Conservation (phyloP, 305 asterid genomes). For the Euphrasia arctica region DNA sequence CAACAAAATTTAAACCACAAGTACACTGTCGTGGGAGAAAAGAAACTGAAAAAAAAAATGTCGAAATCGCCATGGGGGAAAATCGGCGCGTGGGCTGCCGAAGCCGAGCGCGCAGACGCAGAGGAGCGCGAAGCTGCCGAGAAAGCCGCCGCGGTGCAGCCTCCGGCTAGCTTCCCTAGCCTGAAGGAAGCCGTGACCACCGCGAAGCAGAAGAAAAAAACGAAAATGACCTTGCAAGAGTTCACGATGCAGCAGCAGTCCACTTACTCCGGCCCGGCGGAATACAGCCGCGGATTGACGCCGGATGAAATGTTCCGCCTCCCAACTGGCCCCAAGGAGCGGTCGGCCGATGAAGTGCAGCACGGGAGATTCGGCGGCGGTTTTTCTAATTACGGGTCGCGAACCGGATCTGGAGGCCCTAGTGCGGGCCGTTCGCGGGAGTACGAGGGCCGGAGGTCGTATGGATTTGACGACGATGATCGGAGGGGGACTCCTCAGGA, state of each 20-base stretch:
- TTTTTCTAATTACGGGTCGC: slow-evolving; percentile 52
- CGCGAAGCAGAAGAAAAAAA: slow-evolving; percentile 65
- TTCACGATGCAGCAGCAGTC: slow-evolving; percentile 41
- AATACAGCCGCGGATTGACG: slow-evolving; percentile 44
- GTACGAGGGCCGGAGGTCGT: slow-evolving; percentile 46
- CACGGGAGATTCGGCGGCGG: slow-evolving; percentile 68
- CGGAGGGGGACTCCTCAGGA: slow-evolving; percentile 36
- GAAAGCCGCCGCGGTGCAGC: slow-evolving; percentile 40
- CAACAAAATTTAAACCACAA: too few species aligned
- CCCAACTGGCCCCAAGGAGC: slow-evolving; percentile 85
- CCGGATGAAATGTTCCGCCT: slow-evolving; percentile 70
- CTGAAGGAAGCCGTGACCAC: slow-evolving; percentile 50
- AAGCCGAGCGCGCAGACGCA: slow-evolving; percentile 76
- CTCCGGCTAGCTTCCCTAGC: slow-evolving; percentile 44
- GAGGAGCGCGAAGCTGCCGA: slow-evolving; percentile 63
- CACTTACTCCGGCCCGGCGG: slow-evolving; percentile 27
- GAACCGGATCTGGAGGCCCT: slow-evolving; percentile 33
- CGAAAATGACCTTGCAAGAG: slow-evolving; percentile 60
- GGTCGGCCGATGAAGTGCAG: slow-evolving; percentile 62
- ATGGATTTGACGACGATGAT: slow-evolving; percentile 57
- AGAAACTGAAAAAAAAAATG: slow-evolving; percentile 33
- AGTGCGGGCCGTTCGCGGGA: slow-evolving; percentile 27
- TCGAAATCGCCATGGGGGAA: slow-evolving; percentile 90
- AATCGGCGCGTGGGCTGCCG: slow-evolving; percentile 91
- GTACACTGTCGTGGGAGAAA: neutral